Percentiles rank a stretch among this genome's conserved stretches.
phyloP scores from a whole-genome alignment of 257 asterid species.

The Solanum habrochaites region DNA sequence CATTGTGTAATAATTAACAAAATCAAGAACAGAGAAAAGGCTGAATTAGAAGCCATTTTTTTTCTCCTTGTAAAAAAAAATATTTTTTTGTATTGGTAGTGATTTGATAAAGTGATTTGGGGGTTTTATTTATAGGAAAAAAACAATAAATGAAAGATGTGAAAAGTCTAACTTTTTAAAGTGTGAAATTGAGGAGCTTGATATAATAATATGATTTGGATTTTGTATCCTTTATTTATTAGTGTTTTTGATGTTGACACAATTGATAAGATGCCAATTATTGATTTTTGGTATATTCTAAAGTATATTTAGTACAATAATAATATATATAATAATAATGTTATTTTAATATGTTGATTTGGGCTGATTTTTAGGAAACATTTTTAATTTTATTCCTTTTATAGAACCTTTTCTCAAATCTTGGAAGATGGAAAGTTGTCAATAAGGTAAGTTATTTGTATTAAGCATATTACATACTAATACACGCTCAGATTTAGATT shows the following conservation, averaged over 20 bases:
- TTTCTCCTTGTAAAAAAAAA: not conserved
- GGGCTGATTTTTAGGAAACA: not conserved
- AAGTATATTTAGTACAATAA: not conserved
- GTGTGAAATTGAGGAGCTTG: not conserved
- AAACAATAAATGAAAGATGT: not conserved
- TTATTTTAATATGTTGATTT: not conserved
- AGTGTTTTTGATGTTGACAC: not conserved
- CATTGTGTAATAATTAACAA: constrained; percentile 29
- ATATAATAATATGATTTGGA: not conserved
- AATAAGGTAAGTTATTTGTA: not conserved
- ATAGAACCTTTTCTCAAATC: not conserved
- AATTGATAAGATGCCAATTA: not conserved
- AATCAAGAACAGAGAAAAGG: constrained; percentile 6
- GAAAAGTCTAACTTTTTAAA: not conserved
- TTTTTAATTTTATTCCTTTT: not conserved
- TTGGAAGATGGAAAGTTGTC: not conserved
- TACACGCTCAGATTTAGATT: no score
- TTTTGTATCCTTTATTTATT: not conserved
- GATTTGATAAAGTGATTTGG: not conserved
- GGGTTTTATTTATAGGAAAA: not conserved
- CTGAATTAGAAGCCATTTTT: not conserved
- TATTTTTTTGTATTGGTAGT: not conserved
- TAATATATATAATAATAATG: not conserved
- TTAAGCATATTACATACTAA: not conserved
- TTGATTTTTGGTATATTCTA: not conserved